phyloP scores from a whole-genome alignment of 345 rosid species.

The Linum tenue region DNA sequence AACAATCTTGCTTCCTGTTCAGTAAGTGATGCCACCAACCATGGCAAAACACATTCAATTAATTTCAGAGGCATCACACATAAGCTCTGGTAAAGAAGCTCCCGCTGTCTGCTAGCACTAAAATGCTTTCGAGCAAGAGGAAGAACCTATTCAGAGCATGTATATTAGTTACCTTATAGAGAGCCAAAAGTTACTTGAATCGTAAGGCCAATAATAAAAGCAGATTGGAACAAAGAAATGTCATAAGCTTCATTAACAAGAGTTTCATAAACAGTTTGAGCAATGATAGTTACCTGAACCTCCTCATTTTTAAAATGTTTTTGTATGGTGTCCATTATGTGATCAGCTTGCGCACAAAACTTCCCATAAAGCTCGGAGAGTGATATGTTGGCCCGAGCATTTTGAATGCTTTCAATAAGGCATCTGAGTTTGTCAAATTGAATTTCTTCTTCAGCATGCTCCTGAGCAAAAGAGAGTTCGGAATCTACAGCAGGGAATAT shows the following conservation, averaged over 20 bases:
- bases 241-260: neutral
- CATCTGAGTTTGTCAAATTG: constrained; percentile 46
- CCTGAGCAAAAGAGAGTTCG: constrained; percentile 44
- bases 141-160: constrained; percentile 34
- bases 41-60: constrained; percentile 50
- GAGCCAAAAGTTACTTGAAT: neutral
- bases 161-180: constrained; percentile 1
- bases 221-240: neutral
- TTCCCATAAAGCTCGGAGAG: constrained; percentile 39
- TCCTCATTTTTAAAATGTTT: constrained; percentile 53
- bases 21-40: constrained; percentile 45
- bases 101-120: constrained; percentile 44
- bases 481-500: constrained; percentile 62
- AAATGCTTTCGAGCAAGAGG: constrained; percentile 56
- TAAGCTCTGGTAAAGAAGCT: constrained; percentile 51
- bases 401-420: constrained; percentile 43
- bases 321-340: constrained; percentile 43
- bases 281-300: constrained; percentile 34
- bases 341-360: constrained; percentile 44
- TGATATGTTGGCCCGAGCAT: constrained; percentile 36
- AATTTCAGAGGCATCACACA: constrained; percentile 56
- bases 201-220: neutral
- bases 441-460: constrained; percentile 50
- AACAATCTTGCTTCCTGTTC: constrained; percentile 41
- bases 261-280: constrained; percentile 3